Conservation (phyloP, 1,284 basidiomycete genomes). For the Lentinula novae-zelandiae region DNA sequence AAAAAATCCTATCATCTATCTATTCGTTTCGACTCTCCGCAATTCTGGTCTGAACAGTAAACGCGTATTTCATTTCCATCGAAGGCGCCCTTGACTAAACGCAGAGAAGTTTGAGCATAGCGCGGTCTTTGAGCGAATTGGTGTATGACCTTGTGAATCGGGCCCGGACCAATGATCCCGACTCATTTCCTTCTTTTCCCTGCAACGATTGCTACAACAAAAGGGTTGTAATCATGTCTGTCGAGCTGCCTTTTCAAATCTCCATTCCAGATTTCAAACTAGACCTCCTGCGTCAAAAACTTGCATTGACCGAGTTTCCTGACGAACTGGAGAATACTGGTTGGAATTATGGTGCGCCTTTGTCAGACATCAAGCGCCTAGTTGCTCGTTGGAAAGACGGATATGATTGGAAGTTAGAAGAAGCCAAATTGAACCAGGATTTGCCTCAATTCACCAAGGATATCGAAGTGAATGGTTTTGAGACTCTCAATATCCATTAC, state of each 20-base stretch:
- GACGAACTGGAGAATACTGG: slow-evolving; percentile 36
- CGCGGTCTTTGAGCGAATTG: no score
- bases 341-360: slow-evolving; percentile 37
- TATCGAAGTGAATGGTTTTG: slow-evolving; percentile 6
- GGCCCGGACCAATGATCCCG: no score
- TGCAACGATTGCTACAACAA: no score
- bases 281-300: slow-evolving; percentile 27
- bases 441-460: slow-evolving; percentile 25
- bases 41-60: no score
- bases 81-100: no score
- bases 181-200: background rate
- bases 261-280: slow-evolving; percentile 28
- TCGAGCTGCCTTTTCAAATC: slow-evolving; percentile 26
- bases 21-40: no score
- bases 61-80: no score
- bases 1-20: no score
- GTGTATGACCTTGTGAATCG: background rate
- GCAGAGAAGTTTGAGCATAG: no score
- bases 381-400: slow-evolving; percentile 33
- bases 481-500: slow-evolving; percentile 10
- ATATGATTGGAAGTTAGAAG: slow-evolving; percentile 42
- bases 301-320: slow-evolving; percentile 32
- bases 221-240: background rate
- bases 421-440: slow-evolving; percentile 33
- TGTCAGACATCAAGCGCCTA: slow-evolving; percentile 36